Percentiles rank a stretch among this genome's conserved stretches.
Evolutionary conservation across 2,329 filamentous ascomycete species (phyloP).

Genomic region (Fusarium scirpi): DNA sequence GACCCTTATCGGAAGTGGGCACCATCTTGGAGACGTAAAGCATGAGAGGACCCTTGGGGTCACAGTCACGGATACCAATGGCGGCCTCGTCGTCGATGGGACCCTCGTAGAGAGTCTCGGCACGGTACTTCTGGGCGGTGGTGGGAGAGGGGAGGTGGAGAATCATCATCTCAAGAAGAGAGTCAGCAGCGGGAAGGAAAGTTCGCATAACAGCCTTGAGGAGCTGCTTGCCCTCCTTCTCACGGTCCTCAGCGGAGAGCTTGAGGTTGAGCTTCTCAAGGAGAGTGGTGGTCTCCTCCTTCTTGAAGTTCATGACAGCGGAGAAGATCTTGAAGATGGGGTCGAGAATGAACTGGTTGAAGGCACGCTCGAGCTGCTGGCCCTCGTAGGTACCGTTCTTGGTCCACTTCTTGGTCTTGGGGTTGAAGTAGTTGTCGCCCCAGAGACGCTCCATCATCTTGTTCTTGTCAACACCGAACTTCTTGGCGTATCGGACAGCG

Average conservation of each 20-base stretch:
- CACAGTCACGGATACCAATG: constrained; percentile 98
- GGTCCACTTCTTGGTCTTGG: constrained; percentile 99
- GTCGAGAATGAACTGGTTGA: constrained; percentile 99
- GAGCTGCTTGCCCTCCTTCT: constrained; percentile 96
- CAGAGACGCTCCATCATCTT: constrained; percentile 99
- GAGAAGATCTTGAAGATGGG: constrained; percentile 99
- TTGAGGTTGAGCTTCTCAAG: constrained; percentile 96
- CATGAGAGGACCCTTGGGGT: constrained; percentile 98
- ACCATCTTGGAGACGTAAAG: constrained; percentile 99
- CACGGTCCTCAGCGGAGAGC: constrained; percentile 86
- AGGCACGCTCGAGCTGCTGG: constrained; percentile 94
- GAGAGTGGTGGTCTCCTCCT: constrained; percentile 85
- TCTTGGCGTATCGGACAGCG: constrained; percentile 96
- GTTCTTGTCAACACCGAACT: constrained; percentile 99
- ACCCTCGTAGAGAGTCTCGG: constrained; percentile 98
- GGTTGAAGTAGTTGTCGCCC: constrained; percentile 99
- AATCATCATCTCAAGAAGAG: constrained; percentile 99
- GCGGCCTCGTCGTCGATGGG: constrained; percentile 90
- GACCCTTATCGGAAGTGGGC: constrained; percentile 98
- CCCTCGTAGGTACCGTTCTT: constrained; percentile 86
- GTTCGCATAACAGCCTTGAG: constrained; percentile 99
- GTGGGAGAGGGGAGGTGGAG: constrained; percentile 97
- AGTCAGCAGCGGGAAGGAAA: constrained; percentile 98
- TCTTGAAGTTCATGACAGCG: constrained; percentile 98
- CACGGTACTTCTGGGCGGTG: constrained; percentile 97